Evolutionary conservation across 164 flowering plant species (phyloP).

Genomic region (Warburgia ugandensis): DNA sequence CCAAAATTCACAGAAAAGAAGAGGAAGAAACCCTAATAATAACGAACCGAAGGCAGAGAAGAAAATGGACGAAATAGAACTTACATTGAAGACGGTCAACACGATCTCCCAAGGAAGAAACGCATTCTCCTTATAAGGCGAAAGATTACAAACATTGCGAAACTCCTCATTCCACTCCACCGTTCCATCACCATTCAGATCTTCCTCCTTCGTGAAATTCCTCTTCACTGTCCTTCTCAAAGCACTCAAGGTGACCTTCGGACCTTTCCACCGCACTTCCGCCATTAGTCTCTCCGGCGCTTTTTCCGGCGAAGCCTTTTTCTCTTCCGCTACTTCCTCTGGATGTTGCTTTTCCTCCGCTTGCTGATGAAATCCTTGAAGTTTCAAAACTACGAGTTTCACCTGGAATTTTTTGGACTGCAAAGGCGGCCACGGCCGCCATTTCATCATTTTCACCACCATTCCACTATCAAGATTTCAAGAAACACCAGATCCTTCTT

Average conservation of each 20-base stretch:
- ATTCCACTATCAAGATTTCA: slow-evolving; percentile 19
- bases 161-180: slow-evolving; percentile 90
- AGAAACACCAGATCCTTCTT: neutral
- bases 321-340: slow-evolving; percentile 4
- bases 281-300: slow-evolving; percentile 37
- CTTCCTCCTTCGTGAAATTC: slow-evolving; percentile 65
- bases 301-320: slow-evolving; percentile 6
- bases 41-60: neutral
- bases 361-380: slow-evolving; percentile 31
- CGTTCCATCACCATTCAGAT: slow-evolving; percentile 28
- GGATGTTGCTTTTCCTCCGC: slow-evolving; percentile 3
- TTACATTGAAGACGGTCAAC: slow-evolving; percentile 66
- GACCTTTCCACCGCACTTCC: slow-evolving; percentile 91
- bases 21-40: neutral
- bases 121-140: slow-evolving; percentile 49
- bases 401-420: slow-evolving; percentile 68
- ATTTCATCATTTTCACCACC: slow-evolving; percentile 96
- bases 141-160: slow-evolving; percentile 46
- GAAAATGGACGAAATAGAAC: slow-evolving; percentile 18
- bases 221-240: slow-evolving; percentile 63
- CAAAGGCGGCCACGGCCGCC: slow-evolving; percentile 96
- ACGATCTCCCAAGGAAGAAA: slow-evolving; percentile 90
- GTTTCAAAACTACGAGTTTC: slow-evolving; percentile 42
- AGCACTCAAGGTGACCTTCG: slow-evolving; percentile 48
- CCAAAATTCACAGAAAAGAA: too few relatives aligned